Base-by-base conservation (phyloP, 371 early-diverging fungal genomes). In the Mucor velutinosus region DNA sequence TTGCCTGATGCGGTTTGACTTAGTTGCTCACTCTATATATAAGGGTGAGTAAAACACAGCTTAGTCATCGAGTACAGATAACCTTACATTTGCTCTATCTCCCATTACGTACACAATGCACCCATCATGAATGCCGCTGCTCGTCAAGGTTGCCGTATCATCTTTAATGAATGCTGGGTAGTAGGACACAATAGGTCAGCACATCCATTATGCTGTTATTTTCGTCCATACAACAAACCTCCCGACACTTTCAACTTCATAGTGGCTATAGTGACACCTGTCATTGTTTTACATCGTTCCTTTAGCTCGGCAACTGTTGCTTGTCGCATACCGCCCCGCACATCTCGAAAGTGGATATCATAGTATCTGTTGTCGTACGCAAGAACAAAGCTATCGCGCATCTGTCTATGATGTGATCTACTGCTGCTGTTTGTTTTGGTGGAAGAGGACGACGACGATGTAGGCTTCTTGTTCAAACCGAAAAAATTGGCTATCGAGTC, bases 201-300 rank as follows among this genome's bases (percentile, higher is more conserved):
- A 49, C 21, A 21, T 21, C 17, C 0, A 37, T 8, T 14, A 43
- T 27, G 29, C 57, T 37, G 14, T 5, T 35, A 15, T 21, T 10
- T n/a, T n/a, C 41, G 32, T 2, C 25, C 25, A 3, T 19, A 47
- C 19, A 30, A 30, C 32, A 43, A 66, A 74, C 74, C 74, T 27
- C 75, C 75, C n/a, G 75, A 75, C 11, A 75, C 75, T 25, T 71
- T 75, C 10, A 75, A 56, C 37, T 68, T 75, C 75, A 75, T 75
- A 0, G 71, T 68, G 8, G 75, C 75, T 35, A 71, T 58, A 7
- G 75, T 64, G n/a, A 75, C 75, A 11, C 75, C 75, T 19, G 75
- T 75, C 21, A 63, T 53, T 56, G 14, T 55, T 58, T 75, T 75
- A 21, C 75, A 71, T 4, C 64, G 53, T 29, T 75, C 64, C 58